These are phyloP conservation scores for Sclerotiophoma versabilis DNA, from an alignment of 2,329 filamentous ascomycete species.

Conservation along the genomic window DNA sequence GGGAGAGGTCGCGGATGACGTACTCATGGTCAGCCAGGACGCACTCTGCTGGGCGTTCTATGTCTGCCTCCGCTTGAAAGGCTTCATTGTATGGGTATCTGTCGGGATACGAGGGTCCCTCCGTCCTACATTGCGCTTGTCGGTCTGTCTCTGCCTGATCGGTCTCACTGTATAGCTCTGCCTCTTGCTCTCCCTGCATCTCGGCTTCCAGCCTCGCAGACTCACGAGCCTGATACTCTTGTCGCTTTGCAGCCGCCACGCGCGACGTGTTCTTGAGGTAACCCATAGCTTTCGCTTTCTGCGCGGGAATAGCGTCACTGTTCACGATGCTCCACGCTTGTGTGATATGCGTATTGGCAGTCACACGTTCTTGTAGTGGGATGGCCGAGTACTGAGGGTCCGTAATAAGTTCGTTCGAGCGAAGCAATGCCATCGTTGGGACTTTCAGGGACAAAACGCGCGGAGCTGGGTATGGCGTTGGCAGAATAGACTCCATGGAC, in stretches of 20 bases:
- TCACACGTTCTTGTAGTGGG: background rate
- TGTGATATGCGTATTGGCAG: background rate
- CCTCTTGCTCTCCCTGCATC: background rate
- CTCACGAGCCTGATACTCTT: background rate
- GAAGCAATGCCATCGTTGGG: background rate
- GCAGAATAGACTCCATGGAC: background rate
- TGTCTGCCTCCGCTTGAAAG: background rate
- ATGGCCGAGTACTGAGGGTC: slow-evolving; percentile 3
- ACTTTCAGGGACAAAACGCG: background rate
- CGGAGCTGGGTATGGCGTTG: slow-evolving; percentile 2
- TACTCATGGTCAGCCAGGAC: background rate
- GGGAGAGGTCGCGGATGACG: background rate
- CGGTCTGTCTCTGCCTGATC: background rate
- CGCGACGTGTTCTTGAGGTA: background rate
- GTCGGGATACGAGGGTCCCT: too few relatives aligned
- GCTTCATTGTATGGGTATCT: background rate
- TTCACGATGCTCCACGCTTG: slow-evolving; percentile 3
- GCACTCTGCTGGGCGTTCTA: too few relatives aligned
- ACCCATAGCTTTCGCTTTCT: background rate
- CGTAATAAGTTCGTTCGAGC: background rate
- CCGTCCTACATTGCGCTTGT: too few relatives aligned
- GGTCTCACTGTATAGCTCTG: background rate
- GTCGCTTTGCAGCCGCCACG: background rate
- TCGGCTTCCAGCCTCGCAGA: background rate
- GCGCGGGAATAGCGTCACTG: background rate